Percentiles rank a stretch among this genome's conserved stretches.
phyloP scores from a whole-genome alignment of 805 yeast genomes.

The Candida qinlingensis region DNA sequence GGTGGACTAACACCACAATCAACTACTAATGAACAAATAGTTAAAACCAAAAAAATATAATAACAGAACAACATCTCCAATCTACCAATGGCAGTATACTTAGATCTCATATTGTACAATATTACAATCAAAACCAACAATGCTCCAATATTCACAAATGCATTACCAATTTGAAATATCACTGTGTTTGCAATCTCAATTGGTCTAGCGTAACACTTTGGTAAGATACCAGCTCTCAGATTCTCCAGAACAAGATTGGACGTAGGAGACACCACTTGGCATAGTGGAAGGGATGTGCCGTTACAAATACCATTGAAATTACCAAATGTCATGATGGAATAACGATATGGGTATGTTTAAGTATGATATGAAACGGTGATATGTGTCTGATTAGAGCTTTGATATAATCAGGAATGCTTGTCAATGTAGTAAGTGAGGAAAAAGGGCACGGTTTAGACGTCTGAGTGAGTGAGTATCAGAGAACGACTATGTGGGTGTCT shows the following conservation, averaged over 20 bases:
- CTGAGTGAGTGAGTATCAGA: no score
- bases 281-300: conserved; percentile 70
- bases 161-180: conserved; percentile 84
- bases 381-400: no score
- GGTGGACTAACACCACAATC: conserved; percentile 94
- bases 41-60: conserved; percentile 51
- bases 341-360: background rate
- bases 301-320: conserved; percentile 56
- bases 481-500: no score
- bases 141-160: conserved; percentile 77
- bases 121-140: conserved; percentile 61
- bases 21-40: conserved; percentile 65
- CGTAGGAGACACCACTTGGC: conserved; percentile 64
- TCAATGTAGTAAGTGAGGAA: no score
- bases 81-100: conserved; percentile 94
- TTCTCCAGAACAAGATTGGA: conserved; percentile 23
- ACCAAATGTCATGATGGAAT: conserved; percentile 53
- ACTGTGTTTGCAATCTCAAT: conserved; percentile 87
- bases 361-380: no score
- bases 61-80: conserved; percentile 76
- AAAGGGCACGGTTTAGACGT: no score
- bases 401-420: no score
- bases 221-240: conserved; percentile 56
- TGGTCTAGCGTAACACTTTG: conserved; percentile 79
- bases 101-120: conserved; percentile 69